Conservation (phyloP, 371 early-diverging fungal species). For the Conidiobolus coronatus region DNA sequence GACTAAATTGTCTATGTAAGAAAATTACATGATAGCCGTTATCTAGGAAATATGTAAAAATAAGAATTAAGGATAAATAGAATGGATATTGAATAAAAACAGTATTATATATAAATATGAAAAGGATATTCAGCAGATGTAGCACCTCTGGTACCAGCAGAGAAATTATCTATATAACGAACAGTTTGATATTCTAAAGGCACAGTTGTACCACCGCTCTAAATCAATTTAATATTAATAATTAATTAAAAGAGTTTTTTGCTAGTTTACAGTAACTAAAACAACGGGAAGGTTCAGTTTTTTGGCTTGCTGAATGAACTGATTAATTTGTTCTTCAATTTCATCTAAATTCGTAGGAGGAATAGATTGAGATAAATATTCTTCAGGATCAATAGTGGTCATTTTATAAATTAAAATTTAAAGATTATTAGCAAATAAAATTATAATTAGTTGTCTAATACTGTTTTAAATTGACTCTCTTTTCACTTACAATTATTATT, state of each 20-base stretch:
- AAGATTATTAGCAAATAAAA: neutral
- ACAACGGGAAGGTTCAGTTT: slow-evolving; percentile 5
- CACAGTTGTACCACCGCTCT: slow-evolving; percentile 94
- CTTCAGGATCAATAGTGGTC: neutral
- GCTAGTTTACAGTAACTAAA: slow-evolving; percentile 6
- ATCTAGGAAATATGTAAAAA: slow-evolving; percentile 43
- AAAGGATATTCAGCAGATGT: slow-evolving; percentile 67
- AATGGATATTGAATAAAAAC: neutral
- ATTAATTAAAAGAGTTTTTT: neutral
- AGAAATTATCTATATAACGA: slow-evolving; percentile 96
- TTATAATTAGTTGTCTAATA: neutral
- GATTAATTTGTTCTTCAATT: no score
- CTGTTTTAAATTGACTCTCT: no score
- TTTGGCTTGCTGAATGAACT: neutral
- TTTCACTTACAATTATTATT: no score
- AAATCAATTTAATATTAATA: neutral
- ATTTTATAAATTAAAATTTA: neutral
- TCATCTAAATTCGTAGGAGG: neutral
- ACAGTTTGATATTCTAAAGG: slow-evolving; percentile 92
- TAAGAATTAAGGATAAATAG: neutral
- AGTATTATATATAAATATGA: neutral
- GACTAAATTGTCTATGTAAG: slow-evolving; percentile 75
- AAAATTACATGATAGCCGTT: slow-evolving; percentile 88
- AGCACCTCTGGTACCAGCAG: slow-evolving; percentile 89
- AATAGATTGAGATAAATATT: neutral